phyloP scores from a whole-genome alignment of 2,329 filamentous ascomycete species.

The Hypoxylon sp. region DNA sequence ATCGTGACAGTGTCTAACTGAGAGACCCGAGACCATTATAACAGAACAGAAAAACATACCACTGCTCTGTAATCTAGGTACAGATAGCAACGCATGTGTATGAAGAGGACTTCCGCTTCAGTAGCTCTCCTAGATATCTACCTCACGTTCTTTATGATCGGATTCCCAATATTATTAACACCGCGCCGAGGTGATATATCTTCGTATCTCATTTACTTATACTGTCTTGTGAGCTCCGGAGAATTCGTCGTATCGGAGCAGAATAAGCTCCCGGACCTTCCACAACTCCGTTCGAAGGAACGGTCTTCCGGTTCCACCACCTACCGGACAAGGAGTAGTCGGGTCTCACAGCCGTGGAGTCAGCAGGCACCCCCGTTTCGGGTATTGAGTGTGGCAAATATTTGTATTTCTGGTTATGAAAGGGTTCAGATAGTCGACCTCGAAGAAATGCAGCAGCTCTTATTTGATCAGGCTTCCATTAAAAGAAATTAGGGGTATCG shows the following conservation, averaged over 20 bases:
- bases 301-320: background rate
- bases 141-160: background rate
- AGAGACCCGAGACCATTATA: background rate
- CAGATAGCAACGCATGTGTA: background rate
- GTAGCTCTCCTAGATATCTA: background rate
- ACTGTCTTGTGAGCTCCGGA: background rate
- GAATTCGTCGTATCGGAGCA: background rate
- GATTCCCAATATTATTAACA: background rate
- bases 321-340: no score
- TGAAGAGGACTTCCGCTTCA: background rate
- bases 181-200: background rate
- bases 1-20: background rate
- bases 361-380: no score
- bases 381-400: no score
- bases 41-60: background rate
- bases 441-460: background rate
- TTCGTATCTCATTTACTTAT: background rate
- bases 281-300: background rate
- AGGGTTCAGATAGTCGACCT: background rate
- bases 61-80: background rate
- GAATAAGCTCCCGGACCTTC: background rate
- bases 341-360: no score
- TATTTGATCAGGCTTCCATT: background rate
- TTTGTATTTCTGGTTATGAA: background rate
- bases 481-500: background rate